Evolutionary conservation across 352 stramenopile species (phyloP).

Genomic region (Globisporangium iwayamae): DNA sequence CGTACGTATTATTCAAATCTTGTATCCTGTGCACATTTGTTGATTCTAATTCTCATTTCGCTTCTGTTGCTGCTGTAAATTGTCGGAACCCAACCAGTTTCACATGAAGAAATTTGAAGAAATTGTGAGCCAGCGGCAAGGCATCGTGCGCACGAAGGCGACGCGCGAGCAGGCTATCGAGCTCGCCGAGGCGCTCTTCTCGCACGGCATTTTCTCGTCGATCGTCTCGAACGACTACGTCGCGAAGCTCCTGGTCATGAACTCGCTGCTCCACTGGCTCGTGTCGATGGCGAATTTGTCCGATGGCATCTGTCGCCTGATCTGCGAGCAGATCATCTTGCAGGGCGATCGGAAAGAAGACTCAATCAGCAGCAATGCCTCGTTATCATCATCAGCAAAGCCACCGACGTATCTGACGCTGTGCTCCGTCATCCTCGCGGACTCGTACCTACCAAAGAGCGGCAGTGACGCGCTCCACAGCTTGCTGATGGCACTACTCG

Average conservation of each 20-base stretch:
- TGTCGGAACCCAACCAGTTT: constrained; percentile 35
- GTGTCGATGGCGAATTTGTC: constrained; percentile 76
- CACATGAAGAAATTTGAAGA: constrained; percentile 82
- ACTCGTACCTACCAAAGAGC: constrained; percentile 78
- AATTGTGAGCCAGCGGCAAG: constrained; percentile 73
- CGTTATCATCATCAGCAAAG: constrained; percentile 4
- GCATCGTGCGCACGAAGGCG: constrained; percentile 57
- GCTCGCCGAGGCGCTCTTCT: constrained; percentile 57
- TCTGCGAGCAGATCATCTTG: constrained; percentile 54
- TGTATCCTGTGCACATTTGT: background rate
- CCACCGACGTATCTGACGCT: constrained; percentile 54
- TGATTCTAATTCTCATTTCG: background rate
- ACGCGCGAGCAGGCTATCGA: constrained; percentile 71
- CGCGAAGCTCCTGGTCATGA: constrained; percentile 55
- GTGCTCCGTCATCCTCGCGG: constrained; percentile 76
- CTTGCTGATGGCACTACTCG: constrained; percentile 94
- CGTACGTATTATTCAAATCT: constrained; percentile 25
- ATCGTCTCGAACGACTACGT: constrained; percentile 81
- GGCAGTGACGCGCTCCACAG: constrained; percentile 87
- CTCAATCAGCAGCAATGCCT: background rate
- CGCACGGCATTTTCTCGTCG: constrained; percentile 73
- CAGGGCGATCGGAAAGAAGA: background rate
- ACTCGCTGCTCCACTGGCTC: constrained; percentile 76
- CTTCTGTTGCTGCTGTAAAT: background rate
- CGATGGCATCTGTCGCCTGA: constrained; percentile 74